These are phyloP conservation scores for Globisporangium megalacanthum DNA, from an alignment of 352 stramenopile species.

Conservation along the genomic window DNA sequence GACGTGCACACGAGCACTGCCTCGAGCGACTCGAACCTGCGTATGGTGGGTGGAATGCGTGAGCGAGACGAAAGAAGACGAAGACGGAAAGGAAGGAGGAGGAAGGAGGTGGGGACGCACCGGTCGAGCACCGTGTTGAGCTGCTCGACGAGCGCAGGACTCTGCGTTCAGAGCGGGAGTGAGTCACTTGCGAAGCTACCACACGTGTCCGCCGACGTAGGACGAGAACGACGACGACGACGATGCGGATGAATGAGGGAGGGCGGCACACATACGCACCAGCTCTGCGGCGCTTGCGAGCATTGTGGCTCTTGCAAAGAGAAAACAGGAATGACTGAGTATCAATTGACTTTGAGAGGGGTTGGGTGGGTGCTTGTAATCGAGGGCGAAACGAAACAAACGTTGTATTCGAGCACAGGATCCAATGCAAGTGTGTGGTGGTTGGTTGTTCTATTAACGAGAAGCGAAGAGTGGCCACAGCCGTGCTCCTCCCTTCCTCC, in stretches of 20 bases:
- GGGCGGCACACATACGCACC: constrained; percentile 2
- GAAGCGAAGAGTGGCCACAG: no score
- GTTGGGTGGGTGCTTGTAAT: no score
- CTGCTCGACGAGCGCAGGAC: constrained; percentile 56
- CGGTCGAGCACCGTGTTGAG: constrained; percentile 52
- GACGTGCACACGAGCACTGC: constrained; percentile 78
- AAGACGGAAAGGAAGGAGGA: not conserved
- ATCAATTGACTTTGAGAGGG: not conserved
- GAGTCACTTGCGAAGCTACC: no score
- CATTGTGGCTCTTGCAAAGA: constrained; percentile 3
- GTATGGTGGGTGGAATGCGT: not conserved
- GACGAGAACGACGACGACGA: not conserved
- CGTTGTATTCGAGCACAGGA: no score
- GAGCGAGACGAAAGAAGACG: no score
- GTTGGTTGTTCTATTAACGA: no score
- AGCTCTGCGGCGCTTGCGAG: constrained; percentile 9
- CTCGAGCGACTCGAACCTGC: constrained; percentile 67
- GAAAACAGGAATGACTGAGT: not conserved
- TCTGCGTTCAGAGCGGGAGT: constrained; percentile 20
- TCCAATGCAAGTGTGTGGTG: no score
- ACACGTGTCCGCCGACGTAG: no score
- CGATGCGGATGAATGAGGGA: no score
- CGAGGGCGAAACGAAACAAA: no score
- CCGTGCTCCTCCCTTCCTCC: no score
- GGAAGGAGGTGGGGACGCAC: constrained; percentile 12